A percentile compares a stretch with the other conserved stretches of the same genome.
Conservation (phyloP, 495 filamentous ascomycete species). For the Penicillium waksmanii region DNA sequence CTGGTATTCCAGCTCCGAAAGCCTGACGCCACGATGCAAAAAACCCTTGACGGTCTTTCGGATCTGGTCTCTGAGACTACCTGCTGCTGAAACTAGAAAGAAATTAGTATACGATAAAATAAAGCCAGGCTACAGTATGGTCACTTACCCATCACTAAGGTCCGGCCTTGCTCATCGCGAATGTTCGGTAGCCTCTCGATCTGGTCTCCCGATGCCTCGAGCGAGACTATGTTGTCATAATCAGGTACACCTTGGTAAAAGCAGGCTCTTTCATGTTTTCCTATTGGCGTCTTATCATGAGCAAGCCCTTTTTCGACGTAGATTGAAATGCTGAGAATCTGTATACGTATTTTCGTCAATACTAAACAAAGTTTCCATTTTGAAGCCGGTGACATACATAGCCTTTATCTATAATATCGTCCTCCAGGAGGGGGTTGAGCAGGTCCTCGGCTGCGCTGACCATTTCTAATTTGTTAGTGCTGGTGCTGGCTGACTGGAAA, state of each 20-base stretch:
- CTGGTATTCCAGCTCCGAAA: slow-evolving; percentile 29
- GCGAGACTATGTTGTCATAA: slow-evolving; percentile 23
- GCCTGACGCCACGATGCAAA: slow-evolving; percentile 18
- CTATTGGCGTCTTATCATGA: slow-evolving; percentile 17
- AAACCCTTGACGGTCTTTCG: slow-evolving; percentile 17
- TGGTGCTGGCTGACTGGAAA: neutral
- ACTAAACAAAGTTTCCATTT: slow-evolving; percentile 3
- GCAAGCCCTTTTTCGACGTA: slow-evolving; percentile 22
- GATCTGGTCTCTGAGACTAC: slow-evolving; percentile 20
- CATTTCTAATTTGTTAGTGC: slow-evolving; percentile 12
- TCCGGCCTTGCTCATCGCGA: no score
- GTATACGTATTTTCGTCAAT: slow-evolving; percentile 10
- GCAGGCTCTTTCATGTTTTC: slow-evolving; percentile 19
- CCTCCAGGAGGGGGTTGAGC: slow-evolving; percentile 26
- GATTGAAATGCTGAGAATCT: slow-evolving; percentile 30
- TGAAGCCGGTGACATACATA: slow-evolving; percentile 23
- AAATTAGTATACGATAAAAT: slow-evolving; percentile 8
- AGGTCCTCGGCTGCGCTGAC: slow-evolving; percentile 12
- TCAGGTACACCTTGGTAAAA: slow-evolving; percentile 24
- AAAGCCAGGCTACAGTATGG: neutral
- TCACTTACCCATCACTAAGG: slow-evolving; percentile 27
- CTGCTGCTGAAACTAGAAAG: slow-evolving; percentile 13
- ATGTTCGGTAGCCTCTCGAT: slow-evolving; percentile 29
- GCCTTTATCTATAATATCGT: slow-evolving; percentile 28
- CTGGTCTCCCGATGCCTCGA: slow-evolving; percentile 19